Base-by-base conservation (phyloP, 2,329 filamentous ascomycete species). In the Fusarium gaditjirri region DNA sequence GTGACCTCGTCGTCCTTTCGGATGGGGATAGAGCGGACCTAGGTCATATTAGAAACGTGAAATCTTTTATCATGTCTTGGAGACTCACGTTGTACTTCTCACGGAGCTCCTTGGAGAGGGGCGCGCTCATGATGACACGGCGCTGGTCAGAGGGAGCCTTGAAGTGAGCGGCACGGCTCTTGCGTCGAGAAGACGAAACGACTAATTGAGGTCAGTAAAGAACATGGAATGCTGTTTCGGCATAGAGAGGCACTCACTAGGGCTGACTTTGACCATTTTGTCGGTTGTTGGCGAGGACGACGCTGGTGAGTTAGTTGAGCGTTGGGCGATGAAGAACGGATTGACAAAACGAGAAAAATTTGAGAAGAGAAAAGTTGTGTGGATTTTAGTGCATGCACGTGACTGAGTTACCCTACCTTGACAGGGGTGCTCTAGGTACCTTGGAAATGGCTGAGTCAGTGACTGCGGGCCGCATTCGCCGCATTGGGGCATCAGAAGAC, bases 131-230 rank as follows among this genome's bases (percentile, higher is more conserved):
- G 89, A 97, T 97, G 81, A 92, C 90, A 84, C 96, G 94, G 86
- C 96, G 95, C 84, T 94, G 90, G 88, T 93, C 94, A 85, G 95
- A 98, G 79, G 95, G 94, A 78, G 96, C 96, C 84, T 90, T 88
- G 91, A 97, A 99, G 91, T 99, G 95, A 84, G 94, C 93, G 90
- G 97, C 97, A 87, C 96, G 94, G 88, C 94, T 96, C 94, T 99
- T 99, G 89, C 95, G 93, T 88, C 95, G 92, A 83, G 94, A 97
- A 86, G 93, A 94, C 70, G 80, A 76, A 82, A 94, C 82, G 80
- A 84, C 90, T 92, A 76, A 44, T 41, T 31, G 60, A 44, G 17
- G 25, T 55, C 44, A 25, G 49, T 33, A 27, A 59, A n/a, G 29
- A 33, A 49, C 11, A 47, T 17, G n/a, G 7, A 11, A 35, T 21